phyloP scores from a whole-genome alignment of 495 filamentous ascomycete species.

The Pyrenula aspistea region DNA sequence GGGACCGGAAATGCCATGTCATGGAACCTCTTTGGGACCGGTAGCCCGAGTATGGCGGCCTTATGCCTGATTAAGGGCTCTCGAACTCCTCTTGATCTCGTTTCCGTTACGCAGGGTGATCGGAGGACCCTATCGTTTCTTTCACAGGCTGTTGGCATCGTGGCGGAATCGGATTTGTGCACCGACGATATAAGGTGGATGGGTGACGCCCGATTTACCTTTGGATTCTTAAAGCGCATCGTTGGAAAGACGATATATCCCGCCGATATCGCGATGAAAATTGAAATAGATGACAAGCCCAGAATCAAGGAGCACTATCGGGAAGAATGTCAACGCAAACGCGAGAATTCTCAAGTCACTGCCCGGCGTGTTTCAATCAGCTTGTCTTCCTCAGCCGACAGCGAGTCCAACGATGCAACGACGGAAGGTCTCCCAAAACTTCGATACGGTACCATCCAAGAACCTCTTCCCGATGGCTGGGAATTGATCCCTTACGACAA shows the following conservation, averaged over 20 bases:
- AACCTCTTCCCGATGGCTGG: conserved; percentile 67
- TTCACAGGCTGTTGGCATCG: conserved; percentile 79
- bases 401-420: conserved; percentile 5
- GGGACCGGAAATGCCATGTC: conserved; percentile 92
- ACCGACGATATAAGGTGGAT: conserved; percentile 92
- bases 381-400: conserved; percentile 7
- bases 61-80: conserved; percentile 77
- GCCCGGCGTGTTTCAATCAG: conserved; percentile 16
- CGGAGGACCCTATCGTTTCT: conserved; percentile 71
- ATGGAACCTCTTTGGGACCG: conserved; percentile 76
- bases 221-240: conserved; percentile 64
- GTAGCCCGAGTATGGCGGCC: conserved; percentile 62
- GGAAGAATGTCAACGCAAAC: background rate
- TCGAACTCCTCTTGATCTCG: conserved; percentile 67
- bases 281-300: conserved; percentile 65
- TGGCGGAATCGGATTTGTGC: conserved; percentile 78
- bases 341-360: conserved; percentile 25
- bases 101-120: conserved; percentile 75
- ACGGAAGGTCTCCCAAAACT: conserved; percentile 55
- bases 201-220: conserved; percentile 73
- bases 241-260: conserved; percentile 67
- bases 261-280: conserved; percentile 74
- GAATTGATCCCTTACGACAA: conserved; percentile 56
- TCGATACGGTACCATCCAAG: conserved; percentile 65
- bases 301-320: conserved; percentile 62